A percentile compares a stretch with the other conserved stretches of the same genome.
phyloP scores from a whole-genome alignment of 768 basidiomycete genomes.

The Mycena amicta region DNA sequence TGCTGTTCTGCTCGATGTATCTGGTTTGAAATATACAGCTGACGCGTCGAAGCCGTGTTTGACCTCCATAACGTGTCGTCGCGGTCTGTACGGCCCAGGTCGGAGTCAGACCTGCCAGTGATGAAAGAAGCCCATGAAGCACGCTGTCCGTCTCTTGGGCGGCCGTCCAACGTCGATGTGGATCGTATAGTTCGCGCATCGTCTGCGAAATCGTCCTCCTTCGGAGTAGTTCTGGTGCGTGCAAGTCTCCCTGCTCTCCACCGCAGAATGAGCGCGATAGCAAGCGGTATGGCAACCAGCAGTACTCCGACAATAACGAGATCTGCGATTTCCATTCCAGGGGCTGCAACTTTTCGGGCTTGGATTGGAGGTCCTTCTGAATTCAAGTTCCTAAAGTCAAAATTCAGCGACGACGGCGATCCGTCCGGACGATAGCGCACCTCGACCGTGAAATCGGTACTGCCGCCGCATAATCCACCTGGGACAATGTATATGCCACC shows the following conservation, averaged over 20 bases:
- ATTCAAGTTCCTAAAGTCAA: background rate
- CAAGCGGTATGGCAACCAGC: background rate
- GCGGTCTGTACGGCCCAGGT: background rate
- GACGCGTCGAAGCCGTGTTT: slow-evolving; percentile 6
- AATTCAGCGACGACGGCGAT: background rate
- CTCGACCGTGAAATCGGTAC: background rate
- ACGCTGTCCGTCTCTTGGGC: background rate
- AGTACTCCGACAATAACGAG: background rate
- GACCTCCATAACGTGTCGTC: background rate
- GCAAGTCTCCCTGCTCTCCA: slow-evolving; percentile 1
- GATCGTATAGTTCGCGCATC: background rate
- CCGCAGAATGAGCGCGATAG: slow-evolving; percentile 1
- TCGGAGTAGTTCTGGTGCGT: background rate
- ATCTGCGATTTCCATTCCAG: slow-evolving; percentile 1
- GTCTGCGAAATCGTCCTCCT: background rate
- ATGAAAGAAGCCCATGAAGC: background rate
- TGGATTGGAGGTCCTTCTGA: background rate
- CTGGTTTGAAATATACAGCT: slow-evolving; percentile 17
- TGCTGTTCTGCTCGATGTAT: background rate
- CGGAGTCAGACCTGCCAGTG: too few species aligned
- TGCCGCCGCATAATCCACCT: background rate
- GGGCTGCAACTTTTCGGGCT: too few species aligned
- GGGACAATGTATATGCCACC: background rate
- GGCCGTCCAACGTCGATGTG: background rate
- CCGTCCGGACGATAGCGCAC: background rate